These are phyloP conservation scores for Penicillium sp. DNA, from an alignment of 2,329 filamentous ascomycete genomes.

Conservation along the genomic window DNA sequence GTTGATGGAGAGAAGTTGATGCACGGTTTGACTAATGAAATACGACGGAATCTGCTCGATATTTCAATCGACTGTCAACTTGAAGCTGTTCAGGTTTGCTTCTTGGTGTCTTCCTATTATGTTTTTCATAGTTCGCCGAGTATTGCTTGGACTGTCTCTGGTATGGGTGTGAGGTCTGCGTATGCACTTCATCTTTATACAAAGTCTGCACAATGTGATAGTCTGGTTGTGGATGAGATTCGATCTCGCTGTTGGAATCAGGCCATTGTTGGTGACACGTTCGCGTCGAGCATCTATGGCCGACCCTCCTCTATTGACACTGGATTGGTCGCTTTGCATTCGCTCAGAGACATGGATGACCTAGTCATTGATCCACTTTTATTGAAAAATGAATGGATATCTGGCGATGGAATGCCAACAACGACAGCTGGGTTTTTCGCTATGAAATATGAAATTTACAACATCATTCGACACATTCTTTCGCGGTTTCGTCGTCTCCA, in stretches of 20 bases:
- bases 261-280: constrained; percentile 28
- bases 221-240: constrained; percentile 22
- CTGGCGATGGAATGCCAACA: neutral
- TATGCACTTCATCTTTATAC: constrained; percentile 22
- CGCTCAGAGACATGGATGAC: constrained; percentile 27
- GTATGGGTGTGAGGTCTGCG: constrained; percentile 19
- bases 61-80: constrained; percentile 19
- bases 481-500: constrained; percentile 27
- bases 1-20: constrained; percentile 7
- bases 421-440: constrained; percentile 22
- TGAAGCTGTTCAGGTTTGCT: constrained; percentile 22
- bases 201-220: neutral
- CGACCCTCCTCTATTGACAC: constrained; percentile 28
- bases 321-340: constrained; percentile 23
- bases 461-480: constrained; percentile 28
- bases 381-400: constrained; percentile 15
- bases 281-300: constrained; percentile 32
- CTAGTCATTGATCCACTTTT: constrained; percentile 8
- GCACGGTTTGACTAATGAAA: constrained; percentile 6
- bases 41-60: constrained; percentile 15
- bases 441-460: constrained; percentile 29
- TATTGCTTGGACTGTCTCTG: constrained; percentile 21
- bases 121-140: constrained; percentile 21
- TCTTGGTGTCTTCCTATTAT: constrained; percentile 16
- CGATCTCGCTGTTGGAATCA: constrained; percentile 34